Base-by-base conservation (phyloP, 352 stramenopile genomes). In the Pythium grandisporangium region DNA sequence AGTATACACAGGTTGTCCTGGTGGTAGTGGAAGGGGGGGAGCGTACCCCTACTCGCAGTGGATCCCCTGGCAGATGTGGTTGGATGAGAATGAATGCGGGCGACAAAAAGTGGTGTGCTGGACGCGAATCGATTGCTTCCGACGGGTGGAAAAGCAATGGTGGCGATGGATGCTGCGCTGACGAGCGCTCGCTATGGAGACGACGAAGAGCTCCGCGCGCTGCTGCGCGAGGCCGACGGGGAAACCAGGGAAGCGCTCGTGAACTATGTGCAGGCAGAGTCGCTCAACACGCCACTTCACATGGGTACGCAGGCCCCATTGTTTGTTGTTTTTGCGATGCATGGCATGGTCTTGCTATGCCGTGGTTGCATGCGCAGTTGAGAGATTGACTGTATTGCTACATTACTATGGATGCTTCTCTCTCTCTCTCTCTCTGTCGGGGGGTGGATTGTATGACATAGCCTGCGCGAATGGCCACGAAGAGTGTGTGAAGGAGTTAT, bases 221-320 rank as follows among this genome's bases (percentile, higher is more conserved):
- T 86, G 23, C 45, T 86, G 19, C 21, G 56, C n/a, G 52, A 43
- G 0, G 53, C 48, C 0, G 40, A 46, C 0, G 48, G 46, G 8
- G 46, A 47, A 0, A 34, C 58, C 19, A 47, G 53, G 13, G 44
- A 65, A 19, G 55, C 40, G 33, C 40, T 82, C 16, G 54, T 90
- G 23, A 89, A 93, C 55, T 93, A 71, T 24, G 67, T 73, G 40
- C 74, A 93, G 55, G 61, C 76, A 11, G 66, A 74, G 42, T 78
- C 76, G 43, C 58, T 74, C 30, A 90, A 90, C 59, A 88, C 79
- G 30, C 74, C 79, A 21, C 70, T 93, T 17, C 79, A 93, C 60
- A 93, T 93, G 79, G 79, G 76, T 85, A 56, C 23, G 56, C 29
- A 17, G 14, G 2, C 19, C 4, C 5, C 6, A 10, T 49, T 20